Evolutionary conservation across 306 rosid genomes (phyloP), one percentile per base, ranked within the genome.

Genomic region (Glycine latifolia): DNA sequence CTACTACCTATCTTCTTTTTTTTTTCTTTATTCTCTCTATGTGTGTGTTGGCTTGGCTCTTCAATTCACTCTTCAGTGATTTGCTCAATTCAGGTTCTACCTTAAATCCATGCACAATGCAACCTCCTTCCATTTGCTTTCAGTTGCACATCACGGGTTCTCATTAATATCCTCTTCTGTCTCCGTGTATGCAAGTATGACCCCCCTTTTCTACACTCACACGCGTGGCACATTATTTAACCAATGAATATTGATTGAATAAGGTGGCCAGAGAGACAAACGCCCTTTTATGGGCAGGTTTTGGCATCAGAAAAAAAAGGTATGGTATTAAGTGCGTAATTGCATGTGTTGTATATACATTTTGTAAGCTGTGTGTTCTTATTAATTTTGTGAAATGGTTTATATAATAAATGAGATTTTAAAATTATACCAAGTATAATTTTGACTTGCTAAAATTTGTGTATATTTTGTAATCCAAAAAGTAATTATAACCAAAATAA

Each of bases 81-180:
- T 37, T 37, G 41, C 41, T 37, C 41, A 4, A 37, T 37, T 37
- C 41, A 31, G 47, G 20, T 71, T 60, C 72, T 31, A 26, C 53
- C 11, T 35, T 17, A 48, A 50, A 67, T 61, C 67, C 63, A 69
- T 76, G 72, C 81, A 54, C 3, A 55, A 35, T 20, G 12, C 44
- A 33, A 58, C 76, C 60, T 20, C 35, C 31, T 12, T 46, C 4
- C 0, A 49, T 14, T 47, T 16, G 12, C 73, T 63, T 20, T 71
- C 46, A 17, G 82, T 60, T 82, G 66, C 5, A 26, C 2, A 5
- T 79, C 87, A 85, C 76, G 85, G 66, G 76, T 52, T 58, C 77
- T 37, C 72, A 73, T 84, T 73, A 84, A 73, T 66, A 56, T 54
- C 44, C 26, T 53, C 62, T 78, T 37, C 3, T 37, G 0, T 37